Evolutionary conservation across 768 basidiomycete genomes (phyloP).

Genomic region (Rhodotorula sphaerocarpa): DNA sequence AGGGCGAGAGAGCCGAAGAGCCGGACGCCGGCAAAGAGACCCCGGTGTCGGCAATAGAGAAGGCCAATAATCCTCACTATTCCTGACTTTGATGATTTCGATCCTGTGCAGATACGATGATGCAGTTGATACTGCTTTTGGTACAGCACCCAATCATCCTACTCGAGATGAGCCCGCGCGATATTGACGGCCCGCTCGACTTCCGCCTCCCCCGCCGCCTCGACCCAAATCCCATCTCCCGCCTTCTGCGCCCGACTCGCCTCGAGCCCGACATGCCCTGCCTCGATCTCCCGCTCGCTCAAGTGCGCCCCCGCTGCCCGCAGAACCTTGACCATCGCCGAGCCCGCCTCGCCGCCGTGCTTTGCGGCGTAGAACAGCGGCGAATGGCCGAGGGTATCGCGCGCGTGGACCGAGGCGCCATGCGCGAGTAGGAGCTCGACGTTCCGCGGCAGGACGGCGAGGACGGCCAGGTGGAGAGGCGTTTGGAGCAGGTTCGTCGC

Average conservation of each 20-base stretch:
- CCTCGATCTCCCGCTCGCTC: slow-evolving; percentile 32
- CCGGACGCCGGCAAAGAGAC: no score
- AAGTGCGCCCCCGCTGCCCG: slow-evolving; percentile 39
- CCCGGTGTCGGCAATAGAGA: no score
- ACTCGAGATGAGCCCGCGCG: no score
- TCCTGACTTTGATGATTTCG: no score
- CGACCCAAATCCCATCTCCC: slow-evolving; percentile 5
- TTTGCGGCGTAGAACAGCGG: slow-evolving; percentile 36
- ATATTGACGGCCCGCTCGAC: slow-evolving; percentile 13
- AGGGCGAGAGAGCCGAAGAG: no score
- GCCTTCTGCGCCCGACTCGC: slow-evolving; percentile 1
- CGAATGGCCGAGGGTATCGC: slow-evolving; percentile 40
- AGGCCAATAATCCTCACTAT: no score
- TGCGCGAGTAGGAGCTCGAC: slow-evolving; percentile 38
- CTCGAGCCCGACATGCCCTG: slow-evolving; percentile 31
- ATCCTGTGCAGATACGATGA: no score
- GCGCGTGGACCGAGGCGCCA: slow-evolving; percentile 41
- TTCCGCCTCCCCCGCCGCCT: slow-evolving; percentile 10
- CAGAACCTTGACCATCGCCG: slow-evolving; percentile 33
- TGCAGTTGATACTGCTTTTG: no score
- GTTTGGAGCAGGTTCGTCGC: slow-evolving; percentile 34
- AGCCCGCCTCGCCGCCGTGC: slow-evolving; percentile 12
- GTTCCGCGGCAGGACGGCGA: slow-evolving; percentile 27
- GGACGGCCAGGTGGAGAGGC: slow-evolving; percentile 41
- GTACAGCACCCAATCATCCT: no score